Evolutionary conservation across 306 rosid genomes (phyloP).

Genomic region (Elaeagnus macrophylla): DNA sequence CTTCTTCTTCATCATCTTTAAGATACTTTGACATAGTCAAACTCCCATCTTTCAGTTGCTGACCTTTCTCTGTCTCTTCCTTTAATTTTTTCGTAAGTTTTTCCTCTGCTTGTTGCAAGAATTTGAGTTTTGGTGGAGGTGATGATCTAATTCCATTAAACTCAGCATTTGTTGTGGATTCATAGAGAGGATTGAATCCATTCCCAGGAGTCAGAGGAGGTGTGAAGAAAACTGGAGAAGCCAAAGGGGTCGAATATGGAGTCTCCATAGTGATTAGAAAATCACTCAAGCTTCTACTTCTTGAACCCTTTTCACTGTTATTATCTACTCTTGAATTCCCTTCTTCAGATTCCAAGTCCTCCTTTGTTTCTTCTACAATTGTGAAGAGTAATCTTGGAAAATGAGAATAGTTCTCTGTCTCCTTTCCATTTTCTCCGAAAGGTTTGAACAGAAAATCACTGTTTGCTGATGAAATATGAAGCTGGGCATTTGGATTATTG

Average conservation of each 20-base stretch:
- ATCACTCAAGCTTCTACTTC: slow-evolving; percentile 72
- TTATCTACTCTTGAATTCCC: slow-evolving; percentile 36
- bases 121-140: slow-evolving; percentile 92
- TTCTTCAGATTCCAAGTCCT: slow-evolving; percentile 88
- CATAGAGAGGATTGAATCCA: slow-evolving; percentile 72
- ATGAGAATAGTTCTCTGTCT: slow-evolving; percentile 46
- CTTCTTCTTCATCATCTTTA: slow-evolving; percentile 36
- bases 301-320: slow-evolving; percentile 42
- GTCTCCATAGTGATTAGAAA: slow-evolving; percentile 64
- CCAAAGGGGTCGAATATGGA: slow-evolving; percentile 74
- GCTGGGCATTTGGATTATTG: slow-evolving; percentile 39
- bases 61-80: slow-evolving; percentile 33
- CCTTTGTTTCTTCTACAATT: slow-evolving; percentile 86
- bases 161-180: slow-evolving; percentile 76
- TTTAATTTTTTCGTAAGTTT: slow-evolving; percentile 54
- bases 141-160: slow-evolving; percentile 76
- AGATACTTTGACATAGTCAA: slow-evolving; percentile 15
- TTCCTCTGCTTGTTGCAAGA: slow-evolving; percentile 89
- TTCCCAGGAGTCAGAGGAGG: slow-evolving; percentile 65
- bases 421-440: slow-evolving; percentile 59
- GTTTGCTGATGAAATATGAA: slow-evolving; percentile 28
- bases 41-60: slow-evolving; percentile 3
- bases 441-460: slow-evolving; percentile 60
- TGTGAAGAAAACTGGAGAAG: slow-evolving; percentile 74
- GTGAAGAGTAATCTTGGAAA: slow-evolving; percentile 87